Evolutionary conservation across 2,329 filamentous ascomycete species (phyloP), one percentile per base, ranked within the genome.

Genomic region (Penicillium vulpinum): DNA sequence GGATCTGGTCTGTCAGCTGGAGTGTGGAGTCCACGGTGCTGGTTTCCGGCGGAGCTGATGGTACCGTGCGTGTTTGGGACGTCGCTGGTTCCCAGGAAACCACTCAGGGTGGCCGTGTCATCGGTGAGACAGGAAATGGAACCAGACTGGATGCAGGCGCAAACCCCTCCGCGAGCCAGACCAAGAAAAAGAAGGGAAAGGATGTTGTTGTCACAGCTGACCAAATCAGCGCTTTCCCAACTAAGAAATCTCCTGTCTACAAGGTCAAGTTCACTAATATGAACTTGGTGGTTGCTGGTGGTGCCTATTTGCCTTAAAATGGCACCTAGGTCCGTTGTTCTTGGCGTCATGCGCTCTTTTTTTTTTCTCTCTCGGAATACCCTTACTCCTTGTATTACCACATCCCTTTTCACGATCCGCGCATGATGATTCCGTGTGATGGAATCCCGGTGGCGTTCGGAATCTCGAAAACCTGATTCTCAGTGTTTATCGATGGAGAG

Each of bases 181-280:
- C 66, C 18, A 71, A 77, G 24, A 72, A 72, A 49, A 96, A 95
- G 79, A 91, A 91, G 74, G 85, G 85, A 54, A 97, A 97, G 74
- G 93, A 97, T 67, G 90, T 92, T 4, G 90, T 91, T 67, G 89
- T 96, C 43, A 92, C 89, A 0, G 88, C 92, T 0, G 94, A 99
- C 70, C 94, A 97, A 76, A 95, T 99, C 76, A 91, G 87, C 62
- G 92, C 91, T 0, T 97, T 97, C 71, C 88, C 91, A 0, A 97
- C 94, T 4, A 99, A 99, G 83, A 96, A 96, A 78, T 93, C 89
- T 16, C 92, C 93, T 0, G 90, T 97, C 11, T 90, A 95, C 75
- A 94, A 93, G 76, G 92, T 96, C 52, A 86, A 89, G 69, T 97
- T 97, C 68, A 97, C 94, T 4, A 83, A 91, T 59, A 97, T 96